Percentiles rank a stretch among this genome's conserved stretches.
Evolutionary conservation across 116 monocot species (phyloP).

Genomic region (Papilionanthe hybrid): DNA sequence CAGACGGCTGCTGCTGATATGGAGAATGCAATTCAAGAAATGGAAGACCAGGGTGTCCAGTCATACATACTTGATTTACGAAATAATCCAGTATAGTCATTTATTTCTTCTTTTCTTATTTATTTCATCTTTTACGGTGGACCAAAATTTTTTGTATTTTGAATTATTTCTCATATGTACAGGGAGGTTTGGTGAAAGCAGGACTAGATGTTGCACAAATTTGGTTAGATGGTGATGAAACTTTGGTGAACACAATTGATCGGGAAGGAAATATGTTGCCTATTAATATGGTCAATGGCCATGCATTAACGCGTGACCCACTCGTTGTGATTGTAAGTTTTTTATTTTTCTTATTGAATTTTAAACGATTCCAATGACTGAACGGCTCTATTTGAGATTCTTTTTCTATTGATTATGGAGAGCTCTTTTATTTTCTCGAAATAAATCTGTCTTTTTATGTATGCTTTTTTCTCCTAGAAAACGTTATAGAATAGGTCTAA

Average conservation of each 20-base stretch:
- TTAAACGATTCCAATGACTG: no score
- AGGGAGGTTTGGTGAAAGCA: constrained; percentile 89
- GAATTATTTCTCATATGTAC: neutral
- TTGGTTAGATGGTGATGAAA: constrained; percentile 94
- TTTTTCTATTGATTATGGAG: no score
- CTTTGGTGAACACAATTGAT: constrained; percentile 88
- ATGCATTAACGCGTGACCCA: constrained; percentile 85
- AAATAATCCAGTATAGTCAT: constrained; percentile 66
- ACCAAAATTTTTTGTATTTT: constrained; percentile 5
- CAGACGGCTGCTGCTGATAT: constrained; percentile 93
- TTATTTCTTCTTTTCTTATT: constrained; percentile 9
- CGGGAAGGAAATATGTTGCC: constrained; percentile 84
- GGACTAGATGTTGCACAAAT: constrained; percentile 96
- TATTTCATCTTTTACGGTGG: neutral
- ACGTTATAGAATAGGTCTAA: no score
- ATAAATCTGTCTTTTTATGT: no score
- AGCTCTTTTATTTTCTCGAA: no score
- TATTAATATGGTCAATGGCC: constrained; percentile 67
- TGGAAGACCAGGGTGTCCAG: constrained; percentile 85
- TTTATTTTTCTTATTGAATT: neutral
- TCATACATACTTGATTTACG: constrained; percentile 93
- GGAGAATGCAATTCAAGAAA: constrained; percentile 65
- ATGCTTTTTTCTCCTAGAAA: no score
- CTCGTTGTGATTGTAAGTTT: constrained; percentile 87
- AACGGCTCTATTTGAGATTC: no score